Evolutionary conservation across 495 filamentous ascomycete genomes (phyloP).

Genomic region (Neurospora sp.): DNA sequence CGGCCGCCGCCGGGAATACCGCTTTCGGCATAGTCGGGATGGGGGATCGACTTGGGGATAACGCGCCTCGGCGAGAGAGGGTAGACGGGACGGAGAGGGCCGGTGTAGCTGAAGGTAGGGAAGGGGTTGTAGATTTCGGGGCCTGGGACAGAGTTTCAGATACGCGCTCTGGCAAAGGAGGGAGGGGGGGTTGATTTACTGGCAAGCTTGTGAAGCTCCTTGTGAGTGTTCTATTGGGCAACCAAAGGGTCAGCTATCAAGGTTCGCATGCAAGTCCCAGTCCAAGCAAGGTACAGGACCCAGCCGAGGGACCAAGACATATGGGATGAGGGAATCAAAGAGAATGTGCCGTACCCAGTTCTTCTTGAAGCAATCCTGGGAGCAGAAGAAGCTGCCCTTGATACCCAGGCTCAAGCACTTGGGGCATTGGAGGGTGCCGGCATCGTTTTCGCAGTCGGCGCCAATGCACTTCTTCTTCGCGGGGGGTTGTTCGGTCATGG

Average conservation of each 20-base stretch:
- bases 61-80: slow-evolving; percentile 66
- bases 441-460: slow-evolving; percentile 71
- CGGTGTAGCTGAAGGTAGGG: slow-evolving; percentile 74
- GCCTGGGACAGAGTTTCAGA: slow-evolving; percentile 79
- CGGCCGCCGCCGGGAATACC: slow-evolving; percentile 76
- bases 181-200: slow-evolving; percentile 55
- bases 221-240: slow-evolving; percentile 62
- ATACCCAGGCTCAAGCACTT: slow-evolving; percentile 80
- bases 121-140: slow-evolving; percentile 85
- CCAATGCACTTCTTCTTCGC: slow-evolving; percentile 67
- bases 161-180: slow-evolving; percentile 56
- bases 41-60: slow-evolving; percentile 70
- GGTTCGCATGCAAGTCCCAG: not conserved
- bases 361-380: slow-evolving; percentile 96
- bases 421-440: slow-evolving; percentile 79
- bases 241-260: slow-evolving; percentile 3
- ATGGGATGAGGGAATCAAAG: not conserved
- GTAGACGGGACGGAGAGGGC: slow-evolving; percentile 75
- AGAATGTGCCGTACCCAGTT: slow-evolving; percentile 68
- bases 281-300: not conserved
- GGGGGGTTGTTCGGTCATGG: slow-evolving; percentile 38
- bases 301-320: not conserved
- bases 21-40: slow-evolving; percentile 75
- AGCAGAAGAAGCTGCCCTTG: slow-evolving; percentile 92
- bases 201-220: slow-evolving; percentile 72